phyloP scores from a whole-genome alignment of 78 protist genomes.

The Monocercomonoides exilis region DNA sequence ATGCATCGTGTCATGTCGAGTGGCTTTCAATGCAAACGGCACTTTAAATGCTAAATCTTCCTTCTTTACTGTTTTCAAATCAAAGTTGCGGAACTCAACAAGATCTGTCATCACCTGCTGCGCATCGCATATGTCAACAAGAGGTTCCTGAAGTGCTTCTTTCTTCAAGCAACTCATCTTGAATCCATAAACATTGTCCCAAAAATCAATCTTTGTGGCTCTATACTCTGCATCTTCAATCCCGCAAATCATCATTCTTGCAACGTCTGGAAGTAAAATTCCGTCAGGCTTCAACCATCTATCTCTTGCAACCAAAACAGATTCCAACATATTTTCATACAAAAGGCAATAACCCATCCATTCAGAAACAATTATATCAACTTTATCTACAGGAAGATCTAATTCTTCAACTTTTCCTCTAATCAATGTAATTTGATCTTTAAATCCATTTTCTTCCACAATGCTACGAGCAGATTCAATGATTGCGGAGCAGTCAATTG shows the following conservation, averaged over 20 bases:
- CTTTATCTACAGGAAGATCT: slow-evolving; percentile 29
- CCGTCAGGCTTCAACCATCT: slow-evolving; percentile 21
- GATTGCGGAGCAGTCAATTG: not conserved
- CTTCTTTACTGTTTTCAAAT: not conserved
- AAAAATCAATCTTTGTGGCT: not conserved
- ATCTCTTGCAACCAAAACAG: slow-evolving; percentile 61
- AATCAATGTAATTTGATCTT: not conserved
- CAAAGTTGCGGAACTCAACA: too few species aligned
- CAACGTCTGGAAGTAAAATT: not conserved
- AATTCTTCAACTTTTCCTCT: not conserved
- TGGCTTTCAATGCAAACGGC: not conserved
- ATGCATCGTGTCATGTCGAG: not conserved
- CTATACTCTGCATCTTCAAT: not conserved
- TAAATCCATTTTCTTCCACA: not conserved
- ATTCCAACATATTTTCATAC: slow-evolving; percentile 61
- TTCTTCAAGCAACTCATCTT: not conserved
- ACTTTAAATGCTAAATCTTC: not conserved
- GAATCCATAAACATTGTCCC: slow-evolving; percentile 3
- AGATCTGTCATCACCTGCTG: not conserved
- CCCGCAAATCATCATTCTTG: not conserved
- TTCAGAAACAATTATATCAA: slow-evolving; percentile 59
- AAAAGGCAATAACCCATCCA: slow-evolving; percentile 78
- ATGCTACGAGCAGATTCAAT: not conserved
- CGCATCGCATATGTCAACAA: not conserved
- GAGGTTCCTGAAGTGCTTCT: not conserved